Evolutionary conservation across 352 stramenopile genomes (phyloP).

Genomic region (Globisporangium cylindrosporum): DNA sequence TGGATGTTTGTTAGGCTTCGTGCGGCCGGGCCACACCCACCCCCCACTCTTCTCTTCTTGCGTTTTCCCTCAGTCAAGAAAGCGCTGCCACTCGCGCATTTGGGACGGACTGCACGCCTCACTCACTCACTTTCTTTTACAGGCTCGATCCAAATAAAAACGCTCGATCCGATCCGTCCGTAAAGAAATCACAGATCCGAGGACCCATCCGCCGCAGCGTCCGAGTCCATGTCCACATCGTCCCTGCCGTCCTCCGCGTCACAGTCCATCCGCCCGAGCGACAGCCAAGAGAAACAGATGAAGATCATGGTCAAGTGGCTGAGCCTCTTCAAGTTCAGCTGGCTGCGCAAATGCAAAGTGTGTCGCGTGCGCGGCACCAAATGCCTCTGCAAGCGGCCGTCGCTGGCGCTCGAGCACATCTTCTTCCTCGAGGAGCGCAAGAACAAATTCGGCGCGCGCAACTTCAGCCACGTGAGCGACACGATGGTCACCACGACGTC

Average conservation of each 20-base stretch:
- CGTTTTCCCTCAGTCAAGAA: not conserved
- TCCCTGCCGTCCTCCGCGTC: not conserved
- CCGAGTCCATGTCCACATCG: not conserved
- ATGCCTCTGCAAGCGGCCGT: constrained; percentile 67
- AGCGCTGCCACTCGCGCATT: not conserved
- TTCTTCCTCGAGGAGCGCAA: constrained; percentile 82
- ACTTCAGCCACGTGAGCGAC: constrained; percentile 81
- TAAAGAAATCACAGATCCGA: not conserved
- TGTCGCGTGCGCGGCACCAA: constrained; percentile 62
- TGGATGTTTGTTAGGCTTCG: not conserved
- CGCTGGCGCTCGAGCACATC: constrained; percentile 73
- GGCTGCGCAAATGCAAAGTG: constrained; percentile 62
- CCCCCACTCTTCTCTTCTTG: not conserved
- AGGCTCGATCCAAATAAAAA: not conserved
- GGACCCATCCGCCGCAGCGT: not conserved
- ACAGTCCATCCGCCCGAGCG: not conserved
- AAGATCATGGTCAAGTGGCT: constrained; percentile 55
- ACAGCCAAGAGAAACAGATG: constrained; percentile 27
- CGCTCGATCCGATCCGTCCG: not conserved
- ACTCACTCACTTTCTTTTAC: not conserved
- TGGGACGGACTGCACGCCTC: not conserved
- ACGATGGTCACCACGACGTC: constrained; percentile 40
- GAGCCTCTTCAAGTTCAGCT: constrained; percentile 61
- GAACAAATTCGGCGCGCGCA: constrained; percentile 72
- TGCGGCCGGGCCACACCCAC: not conserved